These are phyloP conservation scores for Boletus coffeatus DNA, from an alignment of 1,284 basidiomycete species.

Conservation along the genomic window DNA sequence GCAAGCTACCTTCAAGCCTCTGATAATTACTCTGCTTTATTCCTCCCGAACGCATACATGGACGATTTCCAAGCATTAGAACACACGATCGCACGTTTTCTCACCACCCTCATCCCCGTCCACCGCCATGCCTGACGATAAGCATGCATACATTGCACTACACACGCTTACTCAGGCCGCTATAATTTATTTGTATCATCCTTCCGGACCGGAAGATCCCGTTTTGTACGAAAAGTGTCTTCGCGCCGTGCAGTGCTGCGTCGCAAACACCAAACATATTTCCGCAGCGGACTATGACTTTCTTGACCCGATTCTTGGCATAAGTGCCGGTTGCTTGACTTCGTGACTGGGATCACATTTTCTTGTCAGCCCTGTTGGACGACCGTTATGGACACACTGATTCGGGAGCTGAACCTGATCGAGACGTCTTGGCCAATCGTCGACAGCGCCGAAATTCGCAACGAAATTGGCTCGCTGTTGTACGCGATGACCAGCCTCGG, in stretches of 20 bases:
- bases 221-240: slow-evolving; percentile 60
- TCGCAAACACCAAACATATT: slow-evolving; percentile 55
- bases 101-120: slow-evolving; percentile 55
- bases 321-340: slow-evolving; percentile 33
- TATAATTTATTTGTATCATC: slow-evolving; percentile 60
- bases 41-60: slow-evolving; percentile 41
- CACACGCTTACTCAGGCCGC: slow-evolving; percentile 65
- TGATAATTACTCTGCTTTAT: slow-evolving; percentile 32
- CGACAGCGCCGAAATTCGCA: slow-evolving; percentile 50
- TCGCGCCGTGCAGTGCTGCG: slow-evolving; percentile 51
- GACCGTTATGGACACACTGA: slow-evolving; percentile 55
- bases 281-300: slow-evolving; percentile 59
- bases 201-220: slow-evolving; percentile 54
- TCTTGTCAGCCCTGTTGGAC: slow-evolving; percentile 61
- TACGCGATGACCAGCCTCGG: slow-evolving; percentile 60
- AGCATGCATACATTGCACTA: slow-evolving; percentile 50
- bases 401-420: slow-evolving; percentile 54
- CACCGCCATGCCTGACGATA: slow-evolving; percentile 53
- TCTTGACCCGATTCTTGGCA: slow-evolving; percentile 69
- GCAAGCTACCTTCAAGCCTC: slow-evolving; percentile 11
- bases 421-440: slow-evolving; percentile 56
- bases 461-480: slow-evolving; percentile 54
- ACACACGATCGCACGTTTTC: slow-evolving; percentile 55
- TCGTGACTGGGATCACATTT: slow-evolving; percentile 5
- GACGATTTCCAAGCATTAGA: slow-evolving; percentile 60